Evolutionary conservation across 495 filamentous ascomycete species (phyloP).

Genomic region (Thozetella sp.): DNA sequence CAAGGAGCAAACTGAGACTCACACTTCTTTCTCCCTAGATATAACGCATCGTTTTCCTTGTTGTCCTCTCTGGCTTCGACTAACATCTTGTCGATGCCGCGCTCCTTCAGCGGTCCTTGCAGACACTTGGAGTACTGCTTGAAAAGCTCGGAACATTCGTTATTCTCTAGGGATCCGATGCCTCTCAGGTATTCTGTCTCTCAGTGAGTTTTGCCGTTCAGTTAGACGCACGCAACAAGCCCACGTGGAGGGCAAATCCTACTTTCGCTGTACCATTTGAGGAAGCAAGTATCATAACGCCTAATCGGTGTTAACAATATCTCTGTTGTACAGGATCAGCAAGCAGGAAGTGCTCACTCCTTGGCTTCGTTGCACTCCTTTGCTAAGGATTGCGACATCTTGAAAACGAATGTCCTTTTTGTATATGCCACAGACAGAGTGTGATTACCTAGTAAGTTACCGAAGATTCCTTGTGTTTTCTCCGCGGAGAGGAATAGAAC

Average conservation of each 20-base stretch:
- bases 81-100: slow-evolving; percentile 83
- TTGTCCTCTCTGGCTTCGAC: slow-evolving; percentile 82
- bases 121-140: slow-evolving; percentile 83
- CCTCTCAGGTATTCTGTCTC: slow-evolving; percentile 80
- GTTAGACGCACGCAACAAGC: slow-evolving; percentile 10
- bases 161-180: slow-evolving; percentile 63
- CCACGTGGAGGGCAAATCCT: slow-evolving; percentile 18
- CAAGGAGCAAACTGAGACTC: slow-evolving; percentile 11
- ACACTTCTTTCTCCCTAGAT: slow-evolving; percentile 59
- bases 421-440: not conserved
- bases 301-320: too few species aligned
- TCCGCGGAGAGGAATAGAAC: too few species aligned
- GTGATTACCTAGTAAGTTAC: not conserved
- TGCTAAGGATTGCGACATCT: slow-evolving; percentile 60
- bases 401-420: slow-evolving; percentile 1
- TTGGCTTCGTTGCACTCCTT: slow-evolving; percentile 85
- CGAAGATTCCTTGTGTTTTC: too few species aligned
- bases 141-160: slow-evolving; percentile 86
- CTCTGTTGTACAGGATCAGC: slow-evolving; percentile 33
- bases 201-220: too few species aligned
- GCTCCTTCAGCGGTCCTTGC: slow-evolving; percentile 78
- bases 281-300: slow-evolving; percentile 88
- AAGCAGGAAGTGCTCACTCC: slow-evolving; percentile 58
- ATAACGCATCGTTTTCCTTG: slow-evolving; percentile 75
- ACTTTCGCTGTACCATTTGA: slow-evolving; percentile 98